phyloP scores from a whole-genome alignment of 257 asterid genomes.

The Solanum ossicruentum region DNA sequence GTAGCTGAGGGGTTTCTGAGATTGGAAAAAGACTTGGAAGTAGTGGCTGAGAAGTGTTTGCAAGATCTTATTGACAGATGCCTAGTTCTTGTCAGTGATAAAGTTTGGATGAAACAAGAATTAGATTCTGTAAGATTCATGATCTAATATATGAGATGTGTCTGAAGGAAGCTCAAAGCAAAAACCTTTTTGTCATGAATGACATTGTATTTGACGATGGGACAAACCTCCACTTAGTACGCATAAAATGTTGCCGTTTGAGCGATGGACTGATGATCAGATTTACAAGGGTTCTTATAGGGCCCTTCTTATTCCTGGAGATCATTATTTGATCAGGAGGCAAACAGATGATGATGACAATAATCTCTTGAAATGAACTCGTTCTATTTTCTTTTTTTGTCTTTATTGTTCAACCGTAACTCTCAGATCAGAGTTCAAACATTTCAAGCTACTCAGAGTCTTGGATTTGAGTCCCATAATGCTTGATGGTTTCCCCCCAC shows the following conservation, averaged over 20 bases:
- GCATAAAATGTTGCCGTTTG: neutral
- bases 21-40: neutral
- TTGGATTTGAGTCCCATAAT: neutral
- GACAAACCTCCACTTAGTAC: neutral
- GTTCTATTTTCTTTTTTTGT: neutral
- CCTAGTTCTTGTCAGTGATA: neutral
- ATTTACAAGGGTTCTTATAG: neutral
- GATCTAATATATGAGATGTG: neutral
- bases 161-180: neutral
- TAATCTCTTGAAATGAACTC: neutral
- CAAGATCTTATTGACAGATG: conserved; percentile 1
- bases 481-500: neutral
- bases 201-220: neutral
- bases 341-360: neutral
- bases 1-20: conserved; percentile 8
- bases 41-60: neutral
- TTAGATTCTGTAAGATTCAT: conserved; percentile 2
- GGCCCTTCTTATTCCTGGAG: neutral
- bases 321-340: neutral
- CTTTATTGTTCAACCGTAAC: neutral
- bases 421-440: neutral
- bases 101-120: neutral
- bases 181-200: neutral
- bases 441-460: neutral
- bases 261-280: neutral